Conservation (phyloP, 2,329 filamentous ascomycete species). For the Xylaria sp. region DNA sequence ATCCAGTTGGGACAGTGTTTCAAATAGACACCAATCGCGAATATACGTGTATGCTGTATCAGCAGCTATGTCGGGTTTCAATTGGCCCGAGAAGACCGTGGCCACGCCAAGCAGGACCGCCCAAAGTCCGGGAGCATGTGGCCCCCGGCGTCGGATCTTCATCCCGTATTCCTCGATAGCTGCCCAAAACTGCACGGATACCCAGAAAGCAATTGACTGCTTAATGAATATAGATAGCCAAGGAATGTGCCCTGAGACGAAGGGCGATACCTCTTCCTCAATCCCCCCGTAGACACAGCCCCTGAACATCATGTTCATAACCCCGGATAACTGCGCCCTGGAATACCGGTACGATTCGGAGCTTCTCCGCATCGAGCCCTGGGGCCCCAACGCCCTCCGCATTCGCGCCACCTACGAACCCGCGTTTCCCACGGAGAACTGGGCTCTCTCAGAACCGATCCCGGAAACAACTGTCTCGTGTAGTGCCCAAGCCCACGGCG, state of each 20-base stretch:
- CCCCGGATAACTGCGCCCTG: conserved; percentile 21
- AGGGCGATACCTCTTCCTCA: not conserved
- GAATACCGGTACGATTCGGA: conserved; percentile 56
- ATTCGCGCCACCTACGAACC: conserved; percentile 58
- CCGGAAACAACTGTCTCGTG: conserved; percentile 38
- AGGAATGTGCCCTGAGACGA: not conserved
- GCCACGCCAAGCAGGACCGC: conserved; percentile 7
- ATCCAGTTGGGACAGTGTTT: not conserved
- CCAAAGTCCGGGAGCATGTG: not conserved
- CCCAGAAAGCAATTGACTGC: not conserved
- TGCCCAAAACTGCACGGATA: conserved; percentile 27
- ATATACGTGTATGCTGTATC: not conserved
- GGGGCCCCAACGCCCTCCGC: conserved; percentile 60
- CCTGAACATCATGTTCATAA: conserved; percentile 30
- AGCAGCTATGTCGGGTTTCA: conserved; percentile 25
- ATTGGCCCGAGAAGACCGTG: conserved; percentile 27
- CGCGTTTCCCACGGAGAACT: conserved; percentile 53
- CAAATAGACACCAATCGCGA: not conserved
- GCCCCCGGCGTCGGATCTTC: conserved; percentile 15
- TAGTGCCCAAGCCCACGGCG: conserved; percentile 49
- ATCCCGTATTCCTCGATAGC: conserved; percentile 15
- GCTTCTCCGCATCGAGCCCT: conserved; percentile 60
- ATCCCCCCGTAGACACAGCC: not conserved
- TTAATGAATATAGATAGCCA: not conserved
- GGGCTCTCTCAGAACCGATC: conserved; percentile 53